Evolutionary conservation across 2,329 filamentous ascomycete species (phyloP), one percentile per base, ranked within the genome.

Genomic region (Penicillium expansum): DNA sequence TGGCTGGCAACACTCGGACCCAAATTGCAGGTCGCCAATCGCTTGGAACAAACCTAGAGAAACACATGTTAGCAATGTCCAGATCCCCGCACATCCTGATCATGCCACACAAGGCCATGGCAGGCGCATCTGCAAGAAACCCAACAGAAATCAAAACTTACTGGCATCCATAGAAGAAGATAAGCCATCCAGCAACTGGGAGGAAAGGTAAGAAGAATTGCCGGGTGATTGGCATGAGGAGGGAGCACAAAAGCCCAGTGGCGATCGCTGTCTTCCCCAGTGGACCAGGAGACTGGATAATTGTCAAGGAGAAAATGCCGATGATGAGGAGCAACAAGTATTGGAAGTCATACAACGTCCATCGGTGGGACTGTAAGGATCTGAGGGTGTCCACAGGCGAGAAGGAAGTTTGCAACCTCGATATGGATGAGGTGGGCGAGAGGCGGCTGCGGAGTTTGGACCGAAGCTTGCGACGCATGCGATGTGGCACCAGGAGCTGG

Each of bases 81-180:
- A 44, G 5, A 39, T 37, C 38, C 38, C 18, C 30, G 47, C 45
- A 45, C 33, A 29, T 20, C 16, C 20, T 33, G 35, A 18, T 43
- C 54, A 53, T 48, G 48, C 32, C 48, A 56, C 48, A 56, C 20
- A 14, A 39, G 4, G 11, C 13, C 5, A 11, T 33, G 24, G 10
- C 27, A 32, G 20, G 33, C 20, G 20, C 29, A 56, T 52, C 10
- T 14, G 29, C 5, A 41, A 18, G 24, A 38, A 44, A 13, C 8
- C 7, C 5, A 8, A 27, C 3, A 30, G 18, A 16, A 44, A 30
- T 39, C 55, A 52, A 48, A 27, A 84, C 91, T 80, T 86, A 96
- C 91, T 93, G 89, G 81, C 90, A 94, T 62, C 88, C 87, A 75
- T 94, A 96, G 79, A 96, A 97, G 73, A 96, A 91, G 48, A 97